Base-by-base conservation (phyloP, 306 rosid species). In the Trichosanthes cucumerina region DNA sequence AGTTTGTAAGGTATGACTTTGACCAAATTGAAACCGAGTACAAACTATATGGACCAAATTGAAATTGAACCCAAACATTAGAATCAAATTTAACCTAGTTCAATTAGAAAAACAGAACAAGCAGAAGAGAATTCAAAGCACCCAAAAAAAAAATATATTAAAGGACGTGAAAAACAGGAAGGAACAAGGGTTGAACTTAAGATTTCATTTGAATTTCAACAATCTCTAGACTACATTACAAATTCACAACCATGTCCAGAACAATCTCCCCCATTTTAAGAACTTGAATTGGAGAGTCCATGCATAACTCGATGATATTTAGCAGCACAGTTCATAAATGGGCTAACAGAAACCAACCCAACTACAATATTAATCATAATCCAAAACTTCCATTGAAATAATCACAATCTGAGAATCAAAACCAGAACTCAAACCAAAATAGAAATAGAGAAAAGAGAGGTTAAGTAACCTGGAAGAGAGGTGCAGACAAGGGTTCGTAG, bases 81-180 rank as follows among this genome's bases (percentile, higher is more conserved):
- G 33, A 2, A 28, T 28, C 33, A 28, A 28, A 28, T 28, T 28
- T 28, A 28, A 28, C 33, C 33, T 28, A 2, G 33, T 28, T 1
- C 1, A 28, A 28, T 28, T 28, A 28, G 33, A 28, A 28, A 43
- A 43, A 7, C 5, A 43, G 47, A 9, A 43, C 9, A 43, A 43
- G 11, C 5, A 52, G 58, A 52, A 52, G 58, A 19, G 16, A 34
- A 5, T 66, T 19, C 26, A 65, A 65, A 66, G 5, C 24, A 9
- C 4, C 33, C 33, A 28, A n/a, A 15, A 65, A 14, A 33, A 16
- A 65, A 34, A 19, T 7, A 15, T 0, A 15, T 44, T 41, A n/a
- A 19, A 7, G 8, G 15, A 93, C 96, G 93, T 91, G 96, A 74
- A 77, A 93, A 13, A 89, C 83, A 54, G 96, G 97, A 4, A 49